These are phyloP conservation scores for Phanerochaete carnosa DNA, from an alignment of 768 basidiomycete species.

Conservation along the genomic window DNA sequence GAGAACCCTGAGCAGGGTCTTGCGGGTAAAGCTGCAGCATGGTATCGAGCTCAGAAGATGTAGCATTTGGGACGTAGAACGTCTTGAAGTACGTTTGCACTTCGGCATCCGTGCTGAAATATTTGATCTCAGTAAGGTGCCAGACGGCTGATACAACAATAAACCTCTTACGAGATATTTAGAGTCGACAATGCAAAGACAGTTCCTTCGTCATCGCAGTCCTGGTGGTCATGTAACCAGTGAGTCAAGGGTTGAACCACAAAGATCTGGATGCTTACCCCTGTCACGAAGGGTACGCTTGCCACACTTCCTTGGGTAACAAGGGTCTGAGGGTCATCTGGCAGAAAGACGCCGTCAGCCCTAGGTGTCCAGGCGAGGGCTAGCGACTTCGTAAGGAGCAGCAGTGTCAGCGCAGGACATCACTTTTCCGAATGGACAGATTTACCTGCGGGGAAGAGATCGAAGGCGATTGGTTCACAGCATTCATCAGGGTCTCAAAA, in stretches of 20 bases:
- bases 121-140: background rate
- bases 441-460: conserved; percentile 22
- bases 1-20: conserved; percentile 44
- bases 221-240: background rate
- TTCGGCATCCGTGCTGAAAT: conserved; percentile 21
- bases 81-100: conserved; percentile 14
- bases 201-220: conserved; percentile 56
- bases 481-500: conserved; percentile 26
- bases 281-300: conserved; percentile 46
- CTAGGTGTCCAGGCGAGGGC: conserved; percentile 45
- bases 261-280: conserved; percentile 16
- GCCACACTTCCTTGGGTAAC: conserved; percentile 43
- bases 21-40: conserved; percentile 22
- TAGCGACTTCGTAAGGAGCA: background rate
- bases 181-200: conserved; percentile 25
- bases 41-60: conserved; percentile 10
- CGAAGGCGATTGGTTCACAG: conserved; percentile 30
- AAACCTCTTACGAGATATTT: conserved; percentile 29
- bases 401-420: background rate
- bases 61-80: conserved; percentile 23
- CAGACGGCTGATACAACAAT: background rate
- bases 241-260: background rate
- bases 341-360: conserved; percentile 47
- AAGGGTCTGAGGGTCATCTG: conserved; percentile 35
- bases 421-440: background rate